Evolutionary conservation across 2,329 filamentous ascomycete species (phyloP).

Genomic region (Apiospora malaysiana): DNA sequence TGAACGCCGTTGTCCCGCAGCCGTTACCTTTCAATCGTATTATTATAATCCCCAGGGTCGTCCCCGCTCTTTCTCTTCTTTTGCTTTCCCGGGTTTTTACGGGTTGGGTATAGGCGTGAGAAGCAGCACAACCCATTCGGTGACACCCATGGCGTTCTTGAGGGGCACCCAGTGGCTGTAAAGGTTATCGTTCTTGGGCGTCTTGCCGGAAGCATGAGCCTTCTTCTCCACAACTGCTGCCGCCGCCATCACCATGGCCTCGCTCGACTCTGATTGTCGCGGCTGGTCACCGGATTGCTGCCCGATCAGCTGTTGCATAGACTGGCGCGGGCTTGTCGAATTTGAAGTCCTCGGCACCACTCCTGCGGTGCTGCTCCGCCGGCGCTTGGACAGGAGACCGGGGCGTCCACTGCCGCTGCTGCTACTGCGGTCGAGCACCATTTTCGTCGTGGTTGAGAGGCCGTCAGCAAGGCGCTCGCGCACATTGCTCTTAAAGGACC

Average conservation of each 20-base stretch:
- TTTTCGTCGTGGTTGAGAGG: conserved; percentile 37
- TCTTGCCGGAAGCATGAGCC: conserved; percentile 27
- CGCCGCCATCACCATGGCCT: conserved; percentile 15
- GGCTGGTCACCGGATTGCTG: neutral
- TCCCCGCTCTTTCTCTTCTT: neutral
- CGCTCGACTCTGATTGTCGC: neutral
- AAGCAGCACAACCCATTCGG: conserved; percentile 43
- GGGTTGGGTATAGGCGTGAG: conserved; percentile 27
- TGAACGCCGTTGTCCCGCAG: neutral
- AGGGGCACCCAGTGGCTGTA: conserved; percentile 45
- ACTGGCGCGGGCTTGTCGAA: neutral
- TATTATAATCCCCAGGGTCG: neutral
- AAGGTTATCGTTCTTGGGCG: conserved; percentile 32
- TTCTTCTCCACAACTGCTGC: conserved; percentile 6
- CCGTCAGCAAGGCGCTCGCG: conserved; percentile 38
- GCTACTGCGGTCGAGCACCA: conserved; percentile 25
- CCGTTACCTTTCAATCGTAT: neutral
- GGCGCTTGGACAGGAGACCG: neutral
- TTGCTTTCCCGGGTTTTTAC: neutral
- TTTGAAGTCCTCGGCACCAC: neutral
- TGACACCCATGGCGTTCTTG: conserved; percentile 38
- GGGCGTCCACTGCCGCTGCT: neutral
- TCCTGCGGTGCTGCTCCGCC: neutral
- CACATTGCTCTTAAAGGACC: conserved; percentile 52
- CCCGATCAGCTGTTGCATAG: neutral